These are phyloP conservation scores for Nitzschia putrida DNA, from an alignment of 108 stramenopile species.

Conservation along the genomic window DNA sequence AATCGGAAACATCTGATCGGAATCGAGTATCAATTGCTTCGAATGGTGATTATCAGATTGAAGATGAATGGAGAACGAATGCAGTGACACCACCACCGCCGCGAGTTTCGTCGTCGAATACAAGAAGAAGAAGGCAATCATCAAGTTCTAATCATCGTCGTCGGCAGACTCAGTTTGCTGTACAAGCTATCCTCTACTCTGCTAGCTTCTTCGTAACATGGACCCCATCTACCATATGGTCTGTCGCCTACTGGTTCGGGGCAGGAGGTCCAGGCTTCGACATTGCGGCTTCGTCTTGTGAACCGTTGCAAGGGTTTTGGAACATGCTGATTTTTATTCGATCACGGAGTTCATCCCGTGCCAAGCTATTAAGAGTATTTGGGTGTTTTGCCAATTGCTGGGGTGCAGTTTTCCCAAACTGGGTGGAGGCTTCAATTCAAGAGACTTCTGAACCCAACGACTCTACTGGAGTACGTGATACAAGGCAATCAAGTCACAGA, in stretches of 20 bases:
- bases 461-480: not conserved
- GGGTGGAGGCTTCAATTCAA: not conserved
- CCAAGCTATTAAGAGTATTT: conserved; percentile 7
- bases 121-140: not conserved
- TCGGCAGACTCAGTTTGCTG: conserved; percentile 22
- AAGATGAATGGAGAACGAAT: not conserved
- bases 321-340: conserved; percentile 37
- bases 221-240: conserved; percentile 43
- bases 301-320: conserved; percentile 44
- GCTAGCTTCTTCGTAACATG: conserved; percentile 41
- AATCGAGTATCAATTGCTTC: too few species aligned
- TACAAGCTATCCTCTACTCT: conserved; percentile 41
- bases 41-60: too few species aligned
- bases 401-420: not conserved
- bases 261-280: conserved; percentile 24
- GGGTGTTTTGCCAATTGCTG: not conserved
- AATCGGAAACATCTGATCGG: too few species aligned
- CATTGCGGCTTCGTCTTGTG: conserved; percentile 22
- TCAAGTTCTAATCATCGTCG: not conserved
- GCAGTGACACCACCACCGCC: not conserved
- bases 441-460: not conserved
- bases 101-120: not conserved
- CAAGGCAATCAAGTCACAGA: not conserved
- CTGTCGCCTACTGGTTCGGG: conserved; percentile 38
- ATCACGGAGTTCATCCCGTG: conserved; percentile 10